These are phyloP conservation scores for Cucurbita pepo DNA, from an alignment of 306 rosid genomes.

Conservation along the genomic window DNA sequence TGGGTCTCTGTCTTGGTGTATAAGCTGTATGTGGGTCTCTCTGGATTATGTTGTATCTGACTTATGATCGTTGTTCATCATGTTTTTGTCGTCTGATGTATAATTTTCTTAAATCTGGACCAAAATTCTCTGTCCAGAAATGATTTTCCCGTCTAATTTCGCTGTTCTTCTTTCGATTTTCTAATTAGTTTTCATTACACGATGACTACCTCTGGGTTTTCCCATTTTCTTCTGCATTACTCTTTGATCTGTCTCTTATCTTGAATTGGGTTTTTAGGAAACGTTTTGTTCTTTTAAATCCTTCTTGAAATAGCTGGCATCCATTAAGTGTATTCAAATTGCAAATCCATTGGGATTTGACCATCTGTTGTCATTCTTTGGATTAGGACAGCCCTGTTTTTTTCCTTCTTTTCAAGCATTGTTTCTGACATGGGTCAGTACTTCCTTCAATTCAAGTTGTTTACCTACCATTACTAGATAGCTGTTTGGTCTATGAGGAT, in stretches of 20 bases:
- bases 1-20: not conserved
- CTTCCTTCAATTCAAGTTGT: not conserved
- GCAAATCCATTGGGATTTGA: not conserved
- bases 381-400: not conserved
- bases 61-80: not conserved
- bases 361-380: constrained; percentile 2
- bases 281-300: not conserved
- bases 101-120: not conserved
- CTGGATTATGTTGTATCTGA: not conserved
- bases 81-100: not conserved
- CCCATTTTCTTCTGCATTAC: not conserved
- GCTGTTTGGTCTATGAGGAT: not conserved
- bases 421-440: not conserved
- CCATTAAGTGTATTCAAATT: not conserved
- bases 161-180: not conserved
- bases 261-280: not conserved
- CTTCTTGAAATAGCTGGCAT: not conserved
- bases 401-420: not conserved
- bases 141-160: not conserved
- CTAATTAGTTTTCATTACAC: not conserved
- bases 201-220: not conserved
- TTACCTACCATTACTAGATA: not conserved
- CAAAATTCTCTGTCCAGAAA: not conserved
- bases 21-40: not conserved
- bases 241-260: not conserved